Evolutionary conservation across 257 asterid species (phyloP), one percentile per base, ranked within the genome.

Genomic region (Avicennia marina): DNA sequence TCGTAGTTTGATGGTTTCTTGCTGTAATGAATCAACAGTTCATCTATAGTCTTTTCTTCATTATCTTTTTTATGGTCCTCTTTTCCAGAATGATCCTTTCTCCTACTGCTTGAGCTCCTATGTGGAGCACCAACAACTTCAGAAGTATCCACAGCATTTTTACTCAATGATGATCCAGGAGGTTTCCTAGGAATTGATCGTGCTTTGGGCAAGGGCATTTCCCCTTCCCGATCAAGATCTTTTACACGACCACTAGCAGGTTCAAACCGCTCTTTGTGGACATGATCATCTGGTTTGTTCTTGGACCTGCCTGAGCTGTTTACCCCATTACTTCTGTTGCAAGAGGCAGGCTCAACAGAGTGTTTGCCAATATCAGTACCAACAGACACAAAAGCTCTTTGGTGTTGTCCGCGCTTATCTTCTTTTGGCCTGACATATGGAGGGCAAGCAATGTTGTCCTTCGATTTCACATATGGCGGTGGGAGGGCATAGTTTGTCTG

Each of bases 11-110:
- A 57, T 44, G 84, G 86, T 68, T 82, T 89, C 84, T 79, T 86
- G 79, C 96, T 75, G 85, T 93, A 93, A 76, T 84, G 96, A 61
- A 89, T 66, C 71, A 93, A 53, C 53, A 93, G 79, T 50, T 86
- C 81, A 59, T 93, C 97, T 22, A 93, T 89, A 76, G 84, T 72
- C 63, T 24, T 84, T 66, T 91, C 98, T 71, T 93, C 97, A 2
- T 78, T 87, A 17, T 83, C 87, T 32, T 63, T 70, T 31, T 21
- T 43, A 27, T 69, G 71, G 55, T 77, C 81, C 40, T 81, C 86
- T 74, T 79, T 87, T 60, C 62, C 64, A n/a, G 94, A 73, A 57
- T 67, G 76, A 32, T 87, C 95, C 73, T 69, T 82, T 80, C 89
- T 79, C 75, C 89, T 78, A 67, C 84, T 86, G 60, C 75, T 83